Conservation (phyloP, 495 filamentous ascomycete genomes). For the Tricharina praecox region DNA sequence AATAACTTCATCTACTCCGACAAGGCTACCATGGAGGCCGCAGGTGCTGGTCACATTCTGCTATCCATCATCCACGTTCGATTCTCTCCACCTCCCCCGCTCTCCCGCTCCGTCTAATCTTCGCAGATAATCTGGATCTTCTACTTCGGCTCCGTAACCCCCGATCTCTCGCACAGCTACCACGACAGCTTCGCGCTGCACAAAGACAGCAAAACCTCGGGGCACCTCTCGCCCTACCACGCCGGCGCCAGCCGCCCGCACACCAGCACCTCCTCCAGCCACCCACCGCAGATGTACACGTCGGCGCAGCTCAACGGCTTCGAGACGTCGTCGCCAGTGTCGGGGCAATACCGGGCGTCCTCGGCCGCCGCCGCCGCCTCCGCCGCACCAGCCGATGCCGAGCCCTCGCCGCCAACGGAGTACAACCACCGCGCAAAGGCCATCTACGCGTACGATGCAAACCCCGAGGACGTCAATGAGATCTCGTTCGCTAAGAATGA, state of each 20-base stretch:
- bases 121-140: slow-evolving; percentile 94
- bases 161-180: slow-evolving; percentile 72
- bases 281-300: slow-evolving; percentile 90
- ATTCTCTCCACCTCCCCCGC: not conserved
- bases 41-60: slow-evolving; percentile 86
- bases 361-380: slow-evolving; percentile 42
- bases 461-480: slow-evolving; percentile 94
- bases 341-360: slow-evolving; percentile 35
- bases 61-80: slow-evolving; percentile 83
- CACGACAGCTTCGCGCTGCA: slow-evolving; percentile 91
- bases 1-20: slow-evolving; percentile 61
- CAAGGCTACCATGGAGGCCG: slow-evolving; percentile 59
- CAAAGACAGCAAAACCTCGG: slow-evolving; percentile 53
- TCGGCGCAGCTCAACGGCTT: slow-evolving; percentile 87
- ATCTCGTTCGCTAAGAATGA: slow-evolving; percentile 95
- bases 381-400: slow-evolving; percentile 28
- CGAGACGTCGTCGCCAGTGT: slow-evolving; percentile 86
- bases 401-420: slow-evolving; percentile 68
- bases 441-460: slow-evolving; percentile 96
- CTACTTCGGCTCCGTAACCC: slow-evolving; percentile 87
- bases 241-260: slow-evolving; percentile 53
- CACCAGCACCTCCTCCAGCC: slow-evolving; percentile 55
- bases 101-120: not conserved
- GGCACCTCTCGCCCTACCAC: slow-evolving; percentile 51
- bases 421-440: slow-evolving; percentile 96